phyloP scores from a whole-genome alignment of 2,329 filamentous ascomycete genomes.

The Fusarium caatingaense region DNA sequence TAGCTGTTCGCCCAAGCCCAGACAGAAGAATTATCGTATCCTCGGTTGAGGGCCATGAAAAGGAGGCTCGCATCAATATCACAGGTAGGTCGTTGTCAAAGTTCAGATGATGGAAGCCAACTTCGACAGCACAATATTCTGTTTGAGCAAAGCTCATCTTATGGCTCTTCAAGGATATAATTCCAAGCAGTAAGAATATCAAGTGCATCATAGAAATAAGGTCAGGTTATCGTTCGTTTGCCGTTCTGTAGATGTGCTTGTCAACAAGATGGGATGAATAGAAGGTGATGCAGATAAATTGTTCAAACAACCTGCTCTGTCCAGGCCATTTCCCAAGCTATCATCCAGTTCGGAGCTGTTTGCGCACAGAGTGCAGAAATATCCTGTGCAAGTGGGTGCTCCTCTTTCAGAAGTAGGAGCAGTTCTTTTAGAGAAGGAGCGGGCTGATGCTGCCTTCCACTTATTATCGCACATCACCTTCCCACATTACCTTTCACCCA shows the following conservation, averaged over 20 bases:
- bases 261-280: not conserved
- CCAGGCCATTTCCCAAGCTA: not conserved
- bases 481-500: not conserved
- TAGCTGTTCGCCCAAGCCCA: not conserved
- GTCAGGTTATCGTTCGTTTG: not conserved
- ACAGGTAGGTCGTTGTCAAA: not conserved
- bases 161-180: not conserved
- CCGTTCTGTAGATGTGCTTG: not conserved
- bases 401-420: not conserved
- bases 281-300: not conserved
- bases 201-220: not conserved
- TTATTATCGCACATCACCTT: not conserved
- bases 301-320: too few species aligned
- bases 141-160: too few species aligned
- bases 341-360: not conserved
- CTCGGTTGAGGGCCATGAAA: not conserved
- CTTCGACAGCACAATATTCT: not conserved
- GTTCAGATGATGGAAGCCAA: not conserved
- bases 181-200: not conserved
- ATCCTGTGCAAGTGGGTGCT: not conserved
- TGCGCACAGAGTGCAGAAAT: not conserved
- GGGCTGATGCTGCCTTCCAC: not conserved
- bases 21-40: not conserved
- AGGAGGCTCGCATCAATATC: not conserved
- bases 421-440: constrained; percentile 16